phyloP scores from a whole-genome alignment of 2,329 filamentous ascomycete genomes.

The Dothistroma pini region DNA sequence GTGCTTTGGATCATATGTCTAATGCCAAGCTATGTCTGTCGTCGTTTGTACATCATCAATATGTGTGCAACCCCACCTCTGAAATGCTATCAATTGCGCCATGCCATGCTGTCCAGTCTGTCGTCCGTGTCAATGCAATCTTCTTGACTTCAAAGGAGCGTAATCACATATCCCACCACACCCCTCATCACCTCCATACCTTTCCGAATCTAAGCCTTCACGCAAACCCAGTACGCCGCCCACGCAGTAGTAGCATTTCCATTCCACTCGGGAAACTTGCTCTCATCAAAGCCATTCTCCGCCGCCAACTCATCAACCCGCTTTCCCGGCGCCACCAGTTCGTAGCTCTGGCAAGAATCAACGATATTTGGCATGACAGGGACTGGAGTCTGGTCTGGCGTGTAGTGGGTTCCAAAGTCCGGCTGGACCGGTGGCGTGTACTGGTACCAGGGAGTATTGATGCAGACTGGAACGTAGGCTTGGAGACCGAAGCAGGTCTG shows the following conservation, averaged over 20 bases:
- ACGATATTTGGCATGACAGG: constrained; percentile 34
- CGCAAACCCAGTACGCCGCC: constrained; percentile 25
- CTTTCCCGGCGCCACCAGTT: constrained; percentile 23
- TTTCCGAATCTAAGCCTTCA: constrained; percentile 16
- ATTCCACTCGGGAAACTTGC: constrained; percentile 23
- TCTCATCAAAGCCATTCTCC: constrained; percentile 21
- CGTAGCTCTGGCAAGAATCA: constrained; percentile 30
- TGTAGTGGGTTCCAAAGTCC: constrained; percentile 21
- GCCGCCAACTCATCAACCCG: constrained; percentile 17
- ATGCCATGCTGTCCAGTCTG: not conserved
- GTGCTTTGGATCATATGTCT: not conserved
- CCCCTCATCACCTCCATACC: not conserved
- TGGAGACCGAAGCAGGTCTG: constrained; percentile 31
- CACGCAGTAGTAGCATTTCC: constrained; percentile 21
- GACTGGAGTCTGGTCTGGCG: constrained; percentile 28
- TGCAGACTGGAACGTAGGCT: constrained; percentile 36
- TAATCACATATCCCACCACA: not conserved
- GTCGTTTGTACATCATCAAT: not conserved
- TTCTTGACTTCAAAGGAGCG: not conserved
- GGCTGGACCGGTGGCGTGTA: constrained; percentile 22
- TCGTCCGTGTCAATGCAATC: not conserved
- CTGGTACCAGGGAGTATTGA: constrained; percentile 23
- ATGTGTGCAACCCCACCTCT: not conserved
- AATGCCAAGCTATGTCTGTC: not conserved
- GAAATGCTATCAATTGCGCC: not conserved